Evolutionary conservation across 177 flowering plant genomes (phyloP).

Genomic region (Vitis hybrid): DNA sequence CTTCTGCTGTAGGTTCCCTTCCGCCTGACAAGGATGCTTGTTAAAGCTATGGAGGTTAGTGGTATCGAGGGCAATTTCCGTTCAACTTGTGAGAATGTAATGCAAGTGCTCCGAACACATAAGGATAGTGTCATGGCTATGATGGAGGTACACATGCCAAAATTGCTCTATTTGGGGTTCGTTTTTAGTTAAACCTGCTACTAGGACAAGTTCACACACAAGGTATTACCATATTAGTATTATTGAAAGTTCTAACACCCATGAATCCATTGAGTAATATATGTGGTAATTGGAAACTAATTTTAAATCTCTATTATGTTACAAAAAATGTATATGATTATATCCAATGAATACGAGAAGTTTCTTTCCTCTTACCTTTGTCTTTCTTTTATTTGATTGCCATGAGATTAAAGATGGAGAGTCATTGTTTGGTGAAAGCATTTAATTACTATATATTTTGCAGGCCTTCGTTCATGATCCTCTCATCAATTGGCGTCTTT

Average conservation of each 20-base stretch:
- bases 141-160: slow-evolving; percentile 84
- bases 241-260: neutral
- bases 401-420: no score
- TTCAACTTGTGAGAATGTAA: slow-evolving; percentile 96
- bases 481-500: slow-evolving; percentile 96
- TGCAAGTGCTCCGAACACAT: slow-evolving; percentile 92
- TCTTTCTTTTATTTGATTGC: no score
- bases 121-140: slow-evolving; percentile 99
- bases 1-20: slow-evolving; percentile 75
- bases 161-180: neutral
- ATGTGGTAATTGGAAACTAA: no score
- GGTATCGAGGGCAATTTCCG: slow-evolving; percentile 98
- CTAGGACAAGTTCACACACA: no score
- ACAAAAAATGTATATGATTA: no score
- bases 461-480: slow-evolving; percentile 99
- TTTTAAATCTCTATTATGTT: no score
- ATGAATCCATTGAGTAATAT: no score
- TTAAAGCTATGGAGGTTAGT: slow-evolving; percentile 99
- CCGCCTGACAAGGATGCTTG: slow-evolving; percentile 99
- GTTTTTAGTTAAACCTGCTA: neutral
- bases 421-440: no score
- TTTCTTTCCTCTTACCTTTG: no score
- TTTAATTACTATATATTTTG: slow-evolving; percentile 4
- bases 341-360: no score
- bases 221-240: no score